Evolutionary conservation across 257 asterid genomes (phyloP), one percentile per base, ranked within the genome.

Genomic region (Salvia rosmarinus): DNA sequence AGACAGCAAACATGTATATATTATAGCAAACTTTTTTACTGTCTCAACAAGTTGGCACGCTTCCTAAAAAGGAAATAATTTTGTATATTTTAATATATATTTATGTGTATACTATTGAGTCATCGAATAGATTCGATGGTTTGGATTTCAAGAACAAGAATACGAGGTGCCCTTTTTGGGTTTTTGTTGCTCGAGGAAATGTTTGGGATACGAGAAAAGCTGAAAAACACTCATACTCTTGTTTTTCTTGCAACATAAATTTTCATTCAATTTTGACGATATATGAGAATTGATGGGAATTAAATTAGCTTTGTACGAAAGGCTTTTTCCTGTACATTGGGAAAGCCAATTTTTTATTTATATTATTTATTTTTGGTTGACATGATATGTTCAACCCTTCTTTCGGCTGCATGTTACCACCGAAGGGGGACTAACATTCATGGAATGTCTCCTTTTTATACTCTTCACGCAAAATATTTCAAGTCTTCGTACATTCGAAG

Each of bases 121-220:
- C n/a, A 16, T 47, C 16, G 55, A 47, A 21, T 23, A 51, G 25
- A 19, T 30, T 23, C 0, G 43, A 23, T 32, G 68, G 47, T 19
- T 25, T 65, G 43, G 52, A 40, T 37, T 72, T 66, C 13, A 71
- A 60, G 74, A 66, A 34, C 23, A 78, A 54, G 68, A 73, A 62
- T 44, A 70, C 6, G 63, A 17, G 65, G 54, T 51, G 47, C 1
- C 25, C 49, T 17, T 37, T 66, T n/a, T 57, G 52, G 20, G 70
- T 84, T 85, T 85, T 85, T 79, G 90, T 69, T 57, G 96, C 93
- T 87, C 91, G 93, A 89, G 92, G 84, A 49, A 74, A 39, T 1
- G 81, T 77, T 80, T 83, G 79, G 86, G 78, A 78, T 77, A 65
- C 67, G 75, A 70, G 74, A 71, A 84, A 83, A 74, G 82, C 42